Percentiles rank a stretch among this genome's conserved stretches.
Evolutionary conservation across 768 basidiomycete species (phyloP).

Genomic region (Calocybe indica): DNA sequence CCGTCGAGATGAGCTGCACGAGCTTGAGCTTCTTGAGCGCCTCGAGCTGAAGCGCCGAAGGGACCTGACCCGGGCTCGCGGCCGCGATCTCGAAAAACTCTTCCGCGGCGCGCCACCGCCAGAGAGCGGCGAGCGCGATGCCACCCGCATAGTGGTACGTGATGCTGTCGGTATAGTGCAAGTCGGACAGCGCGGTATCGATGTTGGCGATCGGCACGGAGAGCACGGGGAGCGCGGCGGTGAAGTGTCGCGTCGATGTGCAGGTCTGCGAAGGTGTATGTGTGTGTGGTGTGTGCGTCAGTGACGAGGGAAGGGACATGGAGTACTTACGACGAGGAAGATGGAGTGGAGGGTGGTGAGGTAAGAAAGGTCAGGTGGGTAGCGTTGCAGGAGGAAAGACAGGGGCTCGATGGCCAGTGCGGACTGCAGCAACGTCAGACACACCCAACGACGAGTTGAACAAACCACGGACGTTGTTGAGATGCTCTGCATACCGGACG

Average conservation of each 20-base stretch:
- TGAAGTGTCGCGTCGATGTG: conserved; percentile 45
- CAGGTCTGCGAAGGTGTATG: conserved; percentile 40
- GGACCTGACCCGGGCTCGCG: conserved; percentile 49
- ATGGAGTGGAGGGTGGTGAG: conserved; percentile 69
- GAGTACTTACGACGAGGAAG: conserved; percentile 50
- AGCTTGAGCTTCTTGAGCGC: conserved; percentile 80
- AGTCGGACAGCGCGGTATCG: conserved; percentile 52
- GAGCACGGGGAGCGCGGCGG: conserved; percentile 57
- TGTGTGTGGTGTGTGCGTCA: background rate
- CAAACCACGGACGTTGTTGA: conserved; percentile 41
- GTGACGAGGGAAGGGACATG: background rate
- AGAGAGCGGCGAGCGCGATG: conserved; percentile 56
- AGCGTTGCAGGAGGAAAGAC: conserved; percentile 53
- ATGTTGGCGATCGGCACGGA: conserved; percentile 59
- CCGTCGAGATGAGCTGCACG: conserved; percentile 72
- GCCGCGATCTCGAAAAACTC: conserved; percentile 80
- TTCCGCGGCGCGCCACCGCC: conserved; percentile 62
- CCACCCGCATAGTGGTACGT: conserved; percentile 84
- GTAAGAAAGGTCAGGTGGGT: conserved; percentile 47
- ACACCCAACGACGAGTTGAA: too few species aligned
- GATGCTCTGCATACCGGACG: conserved; percentile 36
- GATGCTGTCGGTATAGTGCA: conserved; percentile 75
- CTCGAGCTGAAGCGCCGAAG: conserved; percentile 74
- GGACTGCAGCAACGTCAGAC: conserved; percentile 15
- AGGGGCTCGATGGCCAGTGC: conserved; percentile 52